Percentiles rank a stretch among this genome's conserved stretches.
These are phyloP conservation scores for Dionaea muscipula DNA, from an alignment of 179 eudicot species.

Conservation along the genomic window DNA sequence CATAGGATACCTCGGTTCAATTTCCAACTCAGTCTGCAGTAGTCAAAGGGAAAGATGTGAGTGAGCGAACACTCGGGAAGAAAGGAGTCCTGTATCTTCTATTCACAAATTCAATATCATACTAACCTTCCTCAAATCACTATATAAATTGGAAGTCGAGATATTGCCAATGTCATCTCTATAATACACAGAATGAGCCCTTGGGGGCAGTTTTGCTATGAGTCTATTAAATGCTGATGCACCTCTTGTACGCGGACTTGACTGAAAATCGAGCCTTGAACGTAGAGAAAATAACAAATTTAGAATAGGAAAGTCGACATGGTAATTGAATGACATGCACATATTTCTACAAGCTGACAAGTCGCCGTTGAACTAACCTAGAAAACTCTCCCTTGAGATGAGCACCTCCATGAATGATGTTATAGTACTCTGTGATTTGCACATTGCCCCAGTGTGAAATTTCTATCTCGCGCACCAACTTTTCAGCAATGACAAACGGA, in stretches of 20 bases:
- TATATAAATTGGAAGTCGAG: conserved; percentile 70
- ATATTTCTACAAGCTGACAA: neutral
- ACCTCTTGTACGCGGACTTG: conserved; percentile 53
- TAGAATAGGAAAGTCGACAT: neutral
- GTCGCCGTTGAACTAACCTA: conserved; percentile 29
- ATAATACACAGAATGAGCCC: conserved; percentile 89
- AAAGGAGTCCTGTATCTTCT: neutral
- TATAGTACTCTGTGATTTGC: conserved; percentile 86
- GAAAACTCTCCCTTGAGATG: conserved; percentile 77
- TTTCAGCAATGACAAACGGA: conserved; percentile 76
- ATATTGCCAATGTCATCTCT: conserved; percentile 98
- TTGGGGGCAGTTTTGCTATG: conserved; percentile 59
- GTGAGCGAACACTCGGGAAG: conserved; percentile 5
- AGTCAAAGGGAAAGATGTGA: conserved; percentile 14
- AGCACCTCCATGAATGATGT: conserved; percentile 81
- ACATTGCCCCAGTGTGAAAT: conserved; percentile 98
- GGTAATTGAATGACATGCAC: neutral
- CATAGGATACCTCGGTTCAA: conserved; percentile 92
- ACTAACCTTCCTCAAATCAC: conserved; percentile 50
- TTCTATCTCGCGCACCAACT: conserved; percentile 88
- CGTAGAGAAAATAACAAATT: neutral
- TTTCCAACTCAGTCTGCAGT: conserved; percentile 75
- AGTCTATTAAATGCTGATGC: conserved; percentile 58
- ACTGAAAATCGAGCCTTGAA: conserved; percentile 73
- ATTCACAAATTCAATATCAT: neutral